phyloP scores from a whole-genome alignment of 805 yeast species.

The Yueomyces sinensis region DNA sequence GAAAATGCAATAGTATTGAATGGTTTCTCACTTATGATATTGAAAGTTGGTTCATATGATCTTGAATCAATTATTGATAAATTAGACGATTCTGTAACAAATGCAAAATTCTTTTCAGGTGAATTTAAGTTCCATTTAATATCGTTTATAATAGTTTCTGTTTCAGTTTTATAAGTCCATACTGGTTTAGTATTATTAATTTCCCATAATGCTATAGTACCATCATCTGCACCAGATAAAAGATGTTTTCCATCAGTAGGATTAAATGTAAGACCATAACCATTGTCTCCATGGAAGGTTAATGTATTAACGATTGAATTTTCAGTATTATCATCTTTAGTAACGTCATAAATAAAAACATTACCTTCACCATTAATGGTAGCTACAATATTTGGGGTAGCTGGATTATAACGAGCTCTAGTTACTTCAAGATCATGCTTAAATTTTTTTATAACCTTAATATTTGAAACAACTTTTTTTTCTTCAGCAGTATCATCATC shows the following conservation, averaged over 20 bases:
- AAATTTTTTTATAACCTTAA: constrained; percentile 48
- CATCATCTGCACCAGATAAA: constrained; percentile 55
- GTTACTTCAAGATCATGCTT: constrained; percentile 55
- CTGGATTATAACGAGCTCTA: constrained; percentile 61
- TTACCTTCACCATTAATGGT: constrained; percentile 60
- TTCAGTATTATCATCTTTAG: constrained; percentile 18
- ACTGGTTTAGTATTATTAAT: constrained; percentile 22
- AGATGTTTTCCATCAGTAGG: constrained; percentile 33
- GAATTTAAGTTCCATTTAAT: constrained; percentile 59
- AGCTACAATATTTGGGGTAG: constrained; percentile 39
- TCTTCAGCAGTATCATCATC: constrained; percentile 10
- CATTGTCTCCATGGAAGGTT: constrained; percentile 49
- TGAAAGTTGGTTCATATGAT: not conserved
- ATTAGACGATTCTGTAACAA: constrained; percentile 60
- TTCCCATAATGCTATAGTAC: constrained; percentile 51
- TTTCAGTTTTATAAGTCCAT: constrained; percentile 27
- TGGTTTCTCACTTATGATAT: constrained; percentile 9
- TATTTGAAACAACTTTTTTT: constrained; percentile 27
- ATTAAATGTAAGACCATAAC: constrained; percentile 67
- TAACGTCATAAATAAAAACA: constrained; percentile 37
- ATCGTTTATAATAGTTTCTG: constrained; percentile 52
- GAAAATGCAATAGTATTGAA: constrained; percentile 59
- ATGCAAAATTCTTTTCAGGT: constrained; percentile 41
- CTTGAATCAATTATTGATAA: constrained; percentile 25
- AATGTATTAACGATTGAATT: constrained; percentile 26